Evolutionary conservation across 2,329 filamentous ascomycete species (phyloP).

Genomic region (Aspergillus japonicus): DNA sequence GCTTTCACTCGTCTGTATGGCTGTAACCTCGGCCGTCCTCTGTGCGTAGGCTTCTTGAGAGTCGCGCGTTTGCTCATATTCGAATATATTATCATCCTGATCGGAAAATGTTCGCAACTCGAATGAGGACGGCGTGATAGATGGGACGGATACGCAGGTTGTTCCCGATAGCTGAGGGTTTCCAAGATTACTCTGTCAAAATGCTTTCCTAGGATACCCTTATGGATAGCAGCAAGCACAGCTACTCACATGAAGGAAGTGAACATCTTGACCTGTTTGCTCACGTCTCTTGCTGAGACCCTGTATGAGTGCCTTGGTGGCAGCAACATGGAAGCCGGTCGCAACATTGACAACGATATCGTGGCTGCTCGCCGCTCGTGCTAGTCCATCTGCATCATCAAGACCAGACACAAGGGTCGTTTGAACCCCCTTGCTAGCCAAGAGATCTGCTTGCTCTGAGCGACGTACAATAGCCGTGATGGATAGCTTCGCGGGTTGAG

Average conservation of each 20-base stretch:
- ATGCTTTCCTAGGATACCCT: no score
- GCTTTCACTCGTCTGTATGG: slow-evolving; percentile 42
- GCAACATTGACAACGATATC: slow-evolving; percentile 48
- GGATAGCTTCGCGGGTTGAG: background rate
- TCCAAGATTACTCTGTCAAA: no score
- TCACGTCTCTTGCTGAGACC: slow-evolving; percentile 44
- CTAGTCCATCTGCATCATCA: slow-evolving; percentile 15
- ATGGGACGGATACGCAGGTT: slow-evolving; percentile 39
- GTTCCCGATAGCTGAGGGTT: slow-evolving; percentile 7
- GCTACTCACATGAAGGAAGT: slow-evolving; percentile 41
- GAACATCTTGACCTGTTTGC: slow-evolving; percentile 34
- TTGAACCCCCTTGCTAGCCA: slow-evolving; percentile 3
- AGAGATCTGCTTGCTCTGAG: background rate
- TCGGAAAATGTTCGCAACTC: slow-evolving; percentile 44
- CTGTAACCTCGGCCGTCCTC: slow-evolving; percentile 47
- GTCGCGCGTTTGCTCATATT: slow-evolving; percentile 42
- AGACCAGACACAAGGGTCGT: slow-evolving; percentile 14
- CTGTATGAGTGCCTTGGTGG: slow-evolving; percentile 43
- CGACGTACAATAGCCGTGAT: background rate
- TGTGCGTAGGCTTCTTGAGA: slow-evolving; percentile 40
- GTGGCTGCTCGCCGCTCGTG: slow-evolving; percentile 13
- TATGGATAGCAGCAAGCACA: no score
- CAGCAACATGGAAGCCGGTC: slow-evolving; percentile 37
- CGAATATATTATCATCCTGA: slow-evolving; percentile 45
- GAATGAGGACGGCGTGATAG: slow-evolving; percentile 33